phyloP scores from a whole-genome alignment of 352 stramenopile species.

The Phytophthora foliorum region DNA sequence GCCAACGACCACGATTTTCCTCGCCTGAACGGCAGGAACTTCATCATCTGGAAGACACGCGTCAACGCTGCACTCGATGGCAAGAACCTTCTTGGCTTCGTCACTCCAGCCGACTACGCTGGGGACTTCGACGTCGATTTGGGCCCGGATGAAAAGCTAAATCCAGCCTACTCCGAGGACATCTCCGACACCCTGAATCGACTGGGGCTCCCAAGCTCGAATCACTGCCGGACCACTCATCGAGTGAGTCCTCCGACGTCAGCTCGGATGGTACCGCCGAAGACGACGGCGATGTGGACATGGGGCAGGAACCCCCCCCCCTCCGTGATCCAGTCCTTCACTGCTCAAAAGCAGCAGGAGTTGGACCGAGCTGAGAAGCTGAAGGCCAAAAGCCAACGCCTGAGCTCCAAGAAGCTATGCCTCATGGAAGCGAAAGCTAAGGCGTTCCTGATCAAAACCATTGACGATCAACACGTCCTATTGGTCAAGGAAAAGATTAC shows the following conservation, averaged over 20 bases:
- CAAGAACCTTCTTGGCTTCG: slow-evolving; percentile 26
- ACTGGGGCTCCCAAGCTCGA: too few species aligned
- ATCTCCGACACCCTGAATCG: too few species aligned
- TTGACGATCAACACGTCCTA: slow-evolving; percentile 19
- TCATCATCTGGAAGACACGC: slow-evolving; percentile 15
- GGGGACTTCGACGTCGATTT: slow-evolving; percentile 9
- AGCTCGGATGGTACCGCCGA: not conserved
- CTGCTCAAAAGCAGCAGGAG: slow-evolving; percentile 2
- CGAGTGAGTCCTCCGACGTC: slow-evolving; percentile 1
- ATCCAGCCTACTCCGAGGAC: not conserved
- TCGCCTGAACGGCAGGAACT: not conserved
- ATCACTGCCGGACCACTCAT: too few species aligned
- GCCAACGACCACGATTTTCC: not conserved
- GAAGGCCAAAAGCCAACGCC: slow-evolving; percentile 12
- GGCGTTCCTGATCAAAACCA: slow-evolving; percentile 13
- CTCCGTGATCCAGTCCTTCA: slow-evolving; percentile 9
- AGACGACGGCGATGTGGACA: slow-evolving; percentile 7
- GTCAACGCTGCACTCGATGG: slow-evolving; percentile 23
- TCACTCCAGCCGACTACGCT: slow-evolving; percentile 9
- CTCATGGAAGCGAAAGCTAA: slow-evolving; percentile 15
- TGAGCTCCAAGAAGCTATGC: slow-evolving; percentile 20
- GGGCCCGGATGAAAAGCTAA: not conserved
- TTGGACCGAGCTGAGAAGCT: slow-evolving; percentile 15
- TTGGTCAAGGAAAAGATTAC: slow-evolving; percentile 21
- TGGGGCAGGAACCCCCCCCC: not conserved